These are phyloP conservation scores for Climacium dendroides DNA, from an alignment of 225 moss, liverwort and hornwort species.

Conservation along the genomic window DNA sequence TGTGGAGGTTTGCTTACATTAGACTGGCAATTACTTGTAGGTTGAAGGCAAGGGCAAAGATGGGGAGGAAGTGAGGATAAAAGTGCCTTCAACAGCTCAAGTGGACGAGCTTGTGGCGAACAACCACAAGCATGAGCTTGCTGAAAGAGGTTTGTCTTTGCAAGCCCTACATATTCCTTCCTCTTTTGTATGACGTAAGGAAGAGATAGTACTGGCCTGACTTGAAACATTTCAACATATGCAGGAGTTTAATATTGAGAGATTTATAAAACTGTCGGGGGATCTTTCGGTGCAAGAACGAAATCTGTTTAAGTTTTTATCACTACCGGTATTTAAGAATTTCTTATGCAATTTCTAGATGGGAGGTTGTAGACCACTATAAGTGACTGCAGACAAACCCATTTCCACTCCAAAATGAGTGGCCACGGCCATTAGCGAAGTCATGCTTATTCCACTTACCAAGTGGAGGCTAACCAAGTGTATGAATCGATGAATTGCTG, in stretches of 20 bases:
- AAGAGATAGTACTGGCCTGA: not conserved
- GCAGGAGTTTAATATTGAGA: not conserved
- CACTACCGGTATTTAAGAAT: too few relatives aligned
- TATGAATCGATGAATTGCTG: not conserved
- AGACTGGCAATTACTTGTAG: not conserved
- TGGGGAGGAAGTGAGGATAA: slow-evolving; percentile 53
- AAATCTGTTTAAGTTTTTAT: not conserved
- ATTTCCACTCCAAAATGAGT: not conserved
- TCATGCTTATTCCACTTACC: not conserved
- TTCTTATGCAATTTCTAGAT: not conserved
- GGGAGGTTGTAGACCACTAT: not conserved
- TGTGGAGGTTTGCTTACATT: not conserved
- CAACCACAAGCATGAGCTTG: not conserved
- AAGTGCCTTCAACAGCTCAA: slow-evolving; percentile 40
- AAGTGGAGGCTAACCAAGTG: not conserved
- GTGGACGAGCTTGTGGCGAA: slow-evolving; percentile 20
- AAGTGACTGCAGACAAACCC: not conserved
- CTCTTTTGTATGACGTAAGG: not conserved
- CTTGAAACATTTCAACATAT: not conserved
- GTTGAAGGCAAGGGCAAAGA: slow-evolving; percentile 58
- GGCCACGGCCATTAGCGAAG: not conserved
- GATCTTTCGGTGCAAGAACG: not conserved
- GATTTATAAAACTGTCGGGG: not conserved
- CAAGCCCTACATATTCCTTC: not conserved
- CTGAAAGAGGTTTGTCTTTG: slow-evolving; percentile 9